Percentiles rank a stretch among this genome's conserved stretches.
Conservation (phyloP, 805 yeast species). For the Hanseniaspora thailandica region DNA sequence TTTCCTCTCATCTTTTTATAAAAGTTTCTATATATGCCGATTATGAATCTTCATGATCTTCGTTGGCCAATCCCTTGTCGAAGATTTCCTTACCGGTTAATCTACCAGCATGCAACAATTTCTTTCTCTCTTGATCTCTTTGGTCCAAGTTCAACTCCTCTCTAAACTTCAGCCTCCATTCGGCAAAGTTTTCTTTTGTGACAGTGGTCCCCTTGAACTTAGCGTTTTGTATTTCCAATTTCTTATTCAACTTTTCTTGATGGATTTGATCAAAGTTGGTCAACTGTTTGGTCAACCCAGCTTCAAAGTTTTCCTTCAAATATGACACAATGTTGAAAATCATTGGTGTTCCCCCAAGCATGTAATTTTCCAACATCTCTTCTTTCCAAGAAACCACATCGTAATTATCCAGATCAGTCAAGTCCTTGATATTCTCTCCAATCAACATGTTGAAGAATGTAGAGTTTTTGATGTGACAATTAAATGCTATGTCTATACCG, state of each 20-base stretch:
- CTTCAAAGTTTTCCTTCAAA: slow-evolving; percentile 73
- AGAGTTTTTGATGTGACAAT: slow-evolving; percentile 11
- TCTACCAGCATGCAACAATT: slow-evolving; percentile 57
- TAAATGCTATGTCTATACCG: slow-evolving; percentile 9
- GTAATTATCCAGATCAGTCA: slow-evolving; percentile 10
- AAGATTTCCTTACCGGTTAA: slow-evolving; percentile 82
- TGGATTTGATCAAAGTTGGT: slow-evolving; percentile 42
- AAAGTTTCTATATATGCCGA: slow-evolving; percentile 16
- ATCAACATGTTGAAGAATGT: slow-evolving; percentile 1
- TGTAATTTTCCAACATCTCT: slow-evolving; percentile 34
- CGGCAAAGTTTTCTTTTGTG: slow-evolving; percentile 57
- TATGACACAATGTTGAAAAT: slow-evolving; percentile 67
- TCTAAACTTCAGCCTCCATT: slow-evolving; percentile 66
- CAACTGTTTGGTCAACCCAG: slow-evolving; percentile 48
- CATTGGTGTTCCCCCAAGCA: slow-evolving; percentile 83
- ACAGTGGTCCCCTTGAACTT: slow-evolving; percentile 88
- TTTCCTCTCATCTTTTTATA: too few relatives aligned
- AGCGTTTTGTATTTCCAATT: slow-evolving; percentile 74
- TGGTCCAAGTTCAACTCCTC: slow-evolving; percentile 60
- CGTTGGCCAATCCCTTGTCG: slow-evolving; percentile 75
- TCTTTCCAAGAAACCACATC: not conserved
- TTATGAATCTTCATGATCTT: slow-evolving; percentile 31
- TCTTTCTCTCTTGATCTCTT: slow-evolving; percentile 40
- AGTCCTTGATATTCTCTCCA: slow-evolving; percentile 4
- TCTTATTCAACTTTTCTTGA: slow-evolving; percentile 46